Conservation (phyloP, 345 rosid genomes). For the Eucalyptus erythrocorys region DNA sequence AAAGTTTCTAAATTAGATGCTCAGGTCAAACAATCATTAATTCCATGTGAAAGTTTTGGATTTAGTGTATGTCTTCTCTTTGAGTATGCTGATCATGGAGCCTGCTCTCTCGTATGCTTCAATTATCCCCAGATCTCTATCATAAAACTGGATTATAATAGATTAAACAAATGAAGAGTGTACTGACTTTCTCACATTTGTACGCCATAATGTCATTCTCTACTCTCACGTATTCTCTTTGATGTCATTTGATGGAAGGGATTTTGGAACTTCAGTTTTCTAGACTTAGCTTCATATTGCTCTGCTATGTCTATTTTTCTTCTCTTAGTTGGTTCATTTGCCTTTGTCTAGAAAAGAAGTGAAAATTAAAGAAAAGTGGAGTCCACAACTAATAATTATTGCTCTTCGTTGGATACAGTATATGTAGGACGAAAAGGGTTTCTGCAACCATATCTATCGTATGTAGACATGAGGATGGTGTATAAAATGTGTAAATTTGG, state of each 20-base stretch:
- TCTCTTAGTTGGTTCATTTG: not conserved
- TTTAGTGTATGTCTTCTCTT: not conserved
- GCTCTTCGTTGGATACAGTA: not conserved
- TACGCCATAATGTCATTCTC: not conserved
- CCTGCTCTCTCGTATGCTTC: not conserved
- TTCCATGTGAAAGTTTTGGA: not conserved
- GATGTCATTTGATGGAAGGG: not conserved
- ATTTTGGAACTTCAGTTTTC: not conserved
- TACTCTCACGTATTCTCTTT: not conserved
- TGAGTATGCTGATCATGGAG: not conserved
- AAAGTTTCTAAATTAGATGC: not conserved
- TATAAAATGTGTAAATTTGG: not conserved
- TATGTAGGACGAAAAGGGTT: not conserved
- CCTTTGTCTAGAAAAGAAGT: not conserved
- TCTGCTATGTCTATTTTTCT: not conserved
- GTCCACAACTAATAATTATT: not conserved
- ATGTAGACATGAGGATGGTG: not conserved
- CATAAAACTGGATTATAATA: not conserved
- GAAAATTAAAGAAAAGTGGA: not conserved
- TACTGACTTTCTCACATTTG: not conserved
- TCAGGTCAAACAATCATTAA: not conserved
- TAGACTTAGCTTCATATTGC: not conserved
- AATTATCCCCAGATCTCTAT: not conserved
- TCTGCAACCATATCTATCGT: not conserved
- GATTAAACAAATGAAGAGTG: not conserved